Evolutionary conservation across 306 rosid species (phyloP), one percentile per base, ranked within the genome.

Genomic region (Prunus dulcis): DNA sequence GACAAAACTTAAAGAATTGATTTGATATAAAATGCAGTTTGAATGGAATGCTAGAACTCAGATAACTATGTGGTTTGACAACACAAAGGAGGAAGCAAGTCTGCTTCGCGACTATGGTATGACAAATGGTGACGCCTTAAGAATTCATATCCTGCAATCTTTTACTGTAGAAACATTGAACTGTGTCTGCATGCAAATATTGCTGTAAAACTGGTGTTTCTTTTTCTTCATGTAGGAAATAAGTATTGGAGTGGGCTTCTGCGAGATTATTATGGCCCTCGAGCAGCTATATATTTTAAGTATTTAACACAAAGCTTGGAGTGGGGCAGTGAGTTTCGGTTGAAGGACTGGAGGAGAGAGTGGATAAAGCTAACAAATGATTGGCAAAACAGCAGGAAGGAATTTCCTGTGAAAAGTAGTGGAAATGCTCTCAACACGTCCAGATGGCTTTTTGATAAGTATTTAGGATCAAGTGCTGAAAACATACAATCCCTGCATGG

Each of bases 11-110:
- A 14, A 72, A 32, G 23, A 75, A 58, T 56, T 83, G 53, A 81
- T 76, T 57, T 70, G 50, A 80, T 79, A 58, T 23, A 60, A 69
- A 70, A 69, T 77, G 66, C 92, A 89, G 96, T 93, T 76, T 80
- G 98, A 93, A 84, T 93, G 98, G 96, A 93, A 91, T 80, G 97
- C 96, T 65, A 91, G 96, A 87, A 91, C 96, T 58, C 97, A 93
- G 84, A 88, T 93, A 84, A 93, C 98, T 64, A 93, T 93, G 98
- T 93, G 98, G 97, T 89, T 84, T 60, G 98, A 93, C 90, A 93
- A 89, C 93, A 66, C 91, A 25, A 78, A 84, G 56, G 89, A 87
- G 60, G 93, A 89, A 79, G 88, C 98, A 55, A 91, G 98, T 77
- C 84, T 93, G 71, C 98, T 93, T 73, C 95, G 87, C 10, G 96